Percentiles rank a stretch among this genome's conserved stretches.
Conservation (phyloP, 2,329 filamentous ascomycete species). For the Hansfordia pulvinata region DNA sequence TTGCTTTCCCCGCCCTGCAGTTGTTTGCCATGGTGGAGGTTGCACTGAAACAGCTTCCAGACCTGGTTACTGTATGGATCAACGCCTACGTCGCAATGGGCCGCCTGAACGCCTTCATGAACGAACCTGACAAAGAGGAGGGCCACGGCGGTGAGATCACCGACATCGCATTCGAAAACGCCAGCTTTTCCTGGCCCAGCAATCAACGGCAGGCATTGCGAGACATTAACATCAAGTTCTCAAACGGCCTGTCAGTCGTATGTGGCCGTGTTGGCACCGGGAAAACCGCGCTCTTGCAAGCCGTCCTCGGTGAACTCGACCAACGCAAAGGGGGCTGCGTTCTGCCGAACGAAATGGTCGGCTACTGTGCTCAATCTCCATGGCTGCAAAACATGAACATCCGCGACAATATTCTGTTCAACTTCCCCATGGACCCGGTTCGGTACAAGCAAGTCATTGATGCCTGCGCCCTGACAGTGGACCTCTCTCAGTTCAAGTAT, state of each 20-base stretch:
- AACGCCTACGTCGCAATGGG: slow-evolving; percentile 74
- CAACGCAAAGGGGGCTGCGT: slow-evolving; percentile 36
- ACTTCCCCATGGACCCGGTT: slow-evolving; percentile 35
- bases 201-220: slow-evolving; percentile 36
- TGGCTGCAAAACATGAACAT: slow-evolving; percentile 56
- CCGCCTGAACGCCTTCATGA: slow-evolving; percentile 78
- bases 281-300: slow-evolving; percentile 46
- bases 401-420: slow-evolving; percentile 51
- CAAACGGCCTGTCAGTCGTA: slow-evolving; percentile 37
- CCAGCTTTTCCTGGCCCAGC: slow-evolving; percentile 72
- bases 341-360: slow-evolving; percentile 34
- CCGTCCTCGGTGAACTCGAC: slow-evolving; percentile 52
- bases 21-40: slow-evolving; percentile 65
- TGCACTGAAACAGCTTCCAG: slow-evolving; percentile 61
- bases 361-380: slow-evolving; percentile 45
- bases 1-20: slow-evolving; percentile 78
- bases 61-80: slow-evolving; percentile 60
- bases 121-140: slow-evolving; percentile 62
- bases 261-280: slow-evolving; percentile 47
- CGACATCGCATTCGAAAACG: slow-evolving; percentile 41
- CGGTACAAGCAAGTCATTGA: slow-evolving; percentile 47
- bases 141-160: too few species aligned
- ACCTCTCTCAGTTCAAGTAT: slow-evolving; percentile 39
- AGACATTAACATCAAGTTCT: slow-evolving; percentile 30
- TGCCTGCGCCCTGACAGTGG: slow-evolving; percentile 42